phyloP scores from a whole-genome alignment of 2,329 filamentous ascomycete species.

The Pezicula carpinea region DNA sequence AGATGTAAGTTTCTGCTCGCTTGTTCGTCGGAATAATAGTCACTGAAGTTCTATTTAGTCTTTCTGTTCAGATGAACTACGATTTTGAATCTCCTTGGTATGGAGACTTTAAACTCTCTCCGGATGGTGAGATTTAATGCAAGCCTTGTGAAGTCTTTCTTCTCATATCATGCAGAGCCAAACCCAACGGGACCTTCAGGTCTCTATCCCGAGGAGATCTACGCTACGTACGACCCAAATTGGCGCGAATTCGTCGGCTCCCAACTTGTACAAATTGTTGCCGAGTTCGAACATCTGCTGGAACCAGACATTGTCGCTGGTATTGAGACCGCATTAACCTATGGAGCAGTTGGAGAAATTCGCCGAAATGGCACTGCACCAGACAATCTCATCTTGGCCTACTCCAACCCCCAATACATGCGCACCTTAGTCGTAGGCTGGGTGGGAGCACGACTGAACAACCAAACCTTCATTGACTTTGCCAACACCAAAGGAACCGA shows the following conservation, averaged over 20 bases:
- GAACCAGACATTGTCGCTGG: conserved; percentile 31
- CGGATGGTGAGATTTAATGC: conserved; percentile 22
- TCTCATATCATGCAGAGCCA: conserved; percentile 21
- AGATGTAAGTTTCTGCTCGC: conserved; percentile 46
- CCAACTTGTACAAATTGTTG: conserved; percentile 50
- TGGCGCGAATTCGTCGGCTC: conserved; percentile 60
- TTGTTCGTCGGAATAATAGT: conserved; percentile 49
- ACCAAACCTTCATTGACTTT: conserved; percentile 53
- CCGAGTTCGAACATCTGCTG: conserved; percentile 49
- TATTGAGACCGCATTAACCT: conserved; percentile 48
- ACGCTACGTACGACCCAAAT: conserved; percentile 54
- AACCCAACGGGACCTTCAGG: conserved; percentile 30
- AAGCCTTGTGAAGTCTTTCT: neutral
- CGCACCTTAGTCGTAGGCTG: conserved; percentile 54
- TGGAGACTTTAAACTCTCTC: conserved; percentile 36
- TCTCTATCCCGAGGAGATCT: conserved; percentile 31
- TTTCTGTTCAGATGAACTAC: conserved; percentile 31
- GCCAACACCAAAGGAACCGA: conserved; percentile 51
- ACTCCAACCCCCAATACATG: conserved; percentile 46
- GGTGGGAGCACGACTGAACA: conserved; percentile 46
- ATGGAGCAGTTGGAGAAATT: conserved; percentile 52
- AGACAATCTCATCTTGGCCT: conserved; percentile 27
- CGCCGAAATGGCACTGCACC: conserved; percentile 56
- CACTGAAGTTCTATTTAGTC: conserved; percentile 20
- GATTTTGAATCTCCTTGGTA: conserved; percentile 37